Conservation (phyloP, 768 basidiomycete genomes). For the Psilocybe cyanescens region DNA sequence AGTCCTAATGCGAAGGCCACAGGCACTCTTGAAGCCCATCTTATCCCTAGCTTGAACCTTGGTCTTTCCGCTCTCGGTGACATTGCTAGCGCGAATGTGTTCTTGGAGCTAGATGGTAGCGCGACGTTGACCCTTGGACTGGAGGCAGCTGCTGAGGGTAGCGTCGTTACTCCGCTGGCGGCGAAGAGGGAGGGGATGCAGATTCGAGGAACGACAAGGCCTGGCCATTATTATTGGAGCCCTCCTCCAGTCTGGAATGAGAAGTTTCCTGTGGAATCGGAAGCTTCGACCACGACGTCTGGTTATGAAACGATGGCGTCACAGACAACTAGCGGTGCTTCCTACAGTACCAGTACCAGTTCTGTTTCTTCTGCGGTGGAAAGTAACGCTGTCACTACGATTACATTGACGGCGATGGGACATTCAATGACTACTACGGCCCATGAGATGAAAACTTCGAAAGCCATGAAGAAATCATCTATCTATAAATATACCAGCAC, state of each 20-base stretch:
- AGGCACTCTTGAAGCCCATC: slow-evolving; percentile 47
- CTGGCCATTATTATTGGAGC: background rate
- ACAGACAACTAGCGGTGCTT: no score
- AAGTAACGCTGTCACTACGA: no score
- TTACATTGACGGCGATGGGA: background rate
- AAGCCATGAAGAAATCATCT: background rate
- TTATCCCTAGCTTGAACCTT: slow-evolving; percentile 52
- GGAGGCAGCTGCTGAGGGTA: background rate
- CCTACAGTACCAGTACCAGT: no score
- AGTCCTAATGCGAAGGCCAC: slow-evolving; percentile 42
- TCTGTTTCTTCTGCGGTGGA: no score
- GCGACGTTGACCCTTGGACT: slow-evolving; percentile 31
- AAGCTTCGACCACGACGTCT: no score
- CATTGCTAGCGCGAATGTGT: slow-evolving; percentile 39
- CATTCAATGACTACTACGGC: background rate
- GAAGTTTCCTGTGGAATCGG: background rate
- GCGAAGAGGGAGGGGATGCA: background rate
- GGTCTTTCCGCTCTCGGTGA: slow-evolving; percentile 44
- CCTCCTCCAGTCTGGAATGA: background rate
- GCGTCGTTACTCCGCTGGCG: background rate
- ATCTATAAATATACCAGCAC: background rate
- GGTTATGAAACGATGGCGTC: no score
- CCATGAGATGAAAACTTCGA: no score
- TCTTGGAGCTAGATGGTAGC: slow-evolving; percentile 44
- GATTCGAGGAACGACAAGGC: background rate